Evolutionary conservation across 768 basidiomycete genomes (phyloP).

Genomic region (Boletus bicolor): DNA sequence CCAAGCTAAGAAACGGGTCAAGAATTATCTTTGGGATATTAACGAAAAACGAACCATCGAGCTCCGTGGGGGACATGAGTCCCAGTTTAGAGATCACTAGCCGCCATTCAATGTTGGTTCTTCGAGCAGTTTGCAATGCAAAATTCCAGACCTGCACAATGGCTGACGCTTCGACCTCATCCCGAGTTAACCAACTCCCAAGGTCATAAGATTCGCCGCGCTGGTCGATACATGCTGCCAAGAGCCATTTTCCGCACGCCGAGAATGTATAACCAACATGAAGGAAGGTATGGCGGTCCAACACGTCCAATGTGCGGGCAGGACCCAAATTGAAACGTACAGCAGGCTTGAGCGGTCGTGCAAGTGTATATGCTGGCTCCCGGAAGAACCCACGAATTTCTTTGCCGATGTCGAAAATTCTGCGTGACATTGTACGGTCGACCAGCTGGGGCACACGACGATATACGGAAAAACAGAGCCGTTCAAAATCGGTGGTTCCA

Average conservation of each 20-base stretch:
- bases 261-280: constrained; percentile 76
- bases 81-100: constrained; percentile 72
- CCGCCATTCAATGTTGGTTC: constrained; percentile 77
- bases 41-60: constrained; percentile 52
- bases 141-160: constrained; percentile 71
- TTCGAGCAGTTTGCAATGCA: constrained; percentile 54
- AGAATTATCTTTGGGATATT: not conserved
- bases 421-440: constrained; percentile 57
- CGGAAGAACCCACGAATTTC: constrained; percentile 52
- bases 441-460: constrained; percentile 63
- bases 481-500: constrained; percentile 34
- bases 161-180: constrained; percentile 43
- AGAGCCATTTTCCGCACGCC: constrained; percentile 69
- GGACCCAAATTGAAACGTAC: constrained; percentile 42
- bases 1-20: constrained; percentile 55
- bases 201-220: constrained; percentile 72
- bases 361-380: constrained; percentile 63
- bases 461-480: constrained; percentile 65
- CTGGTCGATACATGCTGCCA: constrained; percentile 74
- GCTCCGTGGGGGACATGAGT: constrained; percentile 51
- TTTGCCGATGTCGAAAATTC: constrained; percentile 40
- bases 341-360: constrained; percentile 39
- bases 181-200: constrained; percentile 63
- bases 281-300: constrained; percentile 59
- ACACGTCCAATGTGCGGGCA: constrained; percentile 44